A percentile compares a stretch with the other conserved stretches of the same genome.
These are phyloP conservation scores for Exophiala bonariae DNA, from an alignment of 2,329 filamentous ascomycete species.

Conservation along the genomic window DNA sequence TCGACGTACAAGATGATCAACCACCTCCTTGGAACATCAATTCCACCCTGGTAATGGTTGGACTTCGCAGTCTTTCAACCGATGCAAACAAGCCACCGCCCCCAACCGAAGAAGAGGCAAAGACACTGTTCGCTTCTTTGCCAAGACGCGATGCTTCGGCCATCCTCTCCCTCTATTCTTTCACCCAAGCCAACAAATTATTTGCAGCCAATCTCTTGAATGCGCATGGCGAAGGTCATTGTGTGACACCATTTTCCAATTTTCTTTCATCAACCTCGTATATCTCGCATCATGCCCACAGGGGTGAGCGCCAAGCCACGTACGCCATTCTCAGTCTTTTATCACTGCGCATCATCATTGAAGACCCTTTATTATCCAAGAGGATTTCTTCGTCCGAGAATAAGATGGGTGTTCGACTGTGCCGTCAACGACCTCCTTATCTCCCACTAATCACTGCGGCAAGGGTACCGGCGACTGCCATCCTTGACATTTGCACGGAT, in stretches of 20 bases:
- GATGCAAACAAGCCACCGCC: conserved; percentile 61
- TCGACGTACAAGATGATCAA: conserved; percentile 84
- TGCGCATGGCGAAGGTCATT: conserved; percentile 59
- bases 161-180: conserved; percentile 86
- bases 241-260: conserved; percentile 73
- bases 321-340: conserved; percentile 87
- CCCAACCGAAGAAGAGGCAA: conserved; percentile 74
- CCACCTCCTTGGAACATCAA: conserved; percentile 86
- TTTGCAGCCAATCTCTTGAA: conserved; percentile 83
- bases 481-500: conserved; percentile 86
- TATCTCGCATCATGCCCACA: conserved; percentile 87
- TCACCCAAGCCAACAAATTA: conserved; percentile 89
- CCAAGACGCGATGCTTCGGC: conserved; percentile 78
- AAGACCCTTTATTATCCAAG: conserved; percentile 81
- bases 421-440: conserved; percentile 84
- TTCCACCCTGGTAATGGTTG: conserved; percentile 79
- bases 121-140: conserved; percentile 76
- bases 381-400: conserved; percentile 78
- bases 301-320: conserved; percentile 72
- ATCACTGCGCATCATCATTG: conserved; percentile 80
- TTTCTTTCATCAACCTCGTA: conserved; percentile 91
- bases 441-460: conserved; percentile 73
- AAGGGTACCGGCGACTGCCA: conserved; percentile 69
- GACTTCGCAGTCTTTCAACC: conserved; percentile 72
- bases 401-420: conserved; percentile 74